phyloP scores from a whole-genome alignment of 345 rosid genomes.

The Citrus australasica region DNA sequence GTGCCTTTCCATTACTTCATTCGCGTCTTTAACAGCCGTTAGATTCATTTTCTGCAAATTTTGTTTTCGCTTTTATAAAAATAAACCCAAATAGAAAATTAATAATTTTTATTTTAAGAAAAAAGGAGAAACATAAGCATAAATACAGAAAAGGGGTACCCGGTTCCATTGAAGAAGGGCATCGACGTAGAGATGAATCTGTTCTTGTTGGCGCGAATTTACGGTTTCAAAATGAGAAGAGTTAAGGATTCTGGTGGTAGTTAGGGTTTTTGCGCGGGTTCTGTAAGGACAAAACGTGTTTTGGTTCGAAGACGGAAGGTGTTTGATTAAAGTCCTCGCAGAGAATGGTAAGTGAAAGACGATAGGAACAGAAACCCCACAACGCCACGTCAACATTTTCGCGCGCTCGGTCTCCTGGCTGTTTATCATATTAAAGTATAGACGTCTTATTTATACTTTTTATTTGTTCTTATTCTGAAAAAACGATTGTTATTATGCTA shows the following conservation, averaged over 20 bases:
- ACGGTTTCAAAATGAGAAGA: conserved; percentile 47
- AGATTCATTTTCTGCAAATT: conserved; percentile 74
- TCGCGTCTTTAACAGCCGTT: conserved; percentile 66
- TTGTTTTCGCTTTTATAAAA: neutral
- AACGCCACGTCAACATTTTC: conserved; percentile 29
- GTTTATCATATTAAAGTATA: neutral
- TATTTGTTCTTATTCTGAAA: neutral
- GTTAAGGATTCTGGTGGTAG: conserved; percentile 13
- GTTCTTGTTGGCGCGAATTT: conserved; percentile 47
- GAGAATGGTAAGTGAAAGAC: conserved; percentile 28
- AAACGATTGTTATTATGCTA: neutral
- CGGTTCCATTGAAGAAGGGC: conserved; percentile 83
- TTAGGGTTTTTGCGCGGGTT: conserved; percentile 6
- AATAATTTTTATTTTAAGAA: neutral
- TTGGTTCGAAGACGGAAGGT: conserved; percentile 34
- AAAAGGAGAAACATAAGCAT: neutral
- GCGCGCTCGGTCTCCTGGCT: neutral
- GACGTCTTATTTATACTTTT: neutral
- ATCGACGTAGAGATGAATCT: conserved; percentile 63
- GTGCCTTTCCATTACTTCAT: conserved; percentile 78
- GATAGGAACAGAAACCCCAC: conserved; percentile 10
- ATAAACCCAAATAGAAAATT: neutral
- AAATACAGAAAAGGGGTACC: conserved; percentile 30
- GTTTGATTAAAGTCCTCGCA: conserved; percentile 65
- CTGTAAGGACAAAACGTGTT: conserved; percentile 13